Evolutionary conservation across 345 rosid genomes (phyloP).

Genomic region (Eutrema yunnanense): DNA sequence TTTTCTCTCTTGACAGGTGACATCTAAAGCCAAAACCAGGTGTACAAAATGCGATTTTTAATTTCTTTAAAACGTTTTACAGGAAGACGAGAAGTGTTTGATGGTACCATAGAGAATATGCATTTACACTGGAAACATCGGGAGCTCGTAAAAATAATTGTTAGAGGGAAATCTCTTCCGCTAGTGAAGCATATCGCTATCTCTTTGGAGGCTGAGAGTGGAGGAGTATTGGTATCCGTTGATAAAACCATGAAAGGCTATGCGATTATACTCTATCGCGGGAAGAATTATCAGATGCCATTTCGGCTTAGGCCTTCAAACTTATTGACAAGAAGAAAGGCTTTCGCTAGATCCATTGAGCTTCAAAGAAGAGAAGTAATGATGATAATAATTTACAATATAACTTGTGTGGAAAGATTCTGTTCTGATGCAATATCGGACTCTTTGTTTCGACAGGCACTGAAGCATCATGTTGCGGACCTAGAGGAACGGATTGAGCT

Average conservation of each 20-base stretch:
- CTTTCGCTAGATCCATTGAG: conserved; percentile 77
- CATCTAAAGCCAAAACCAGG: background rate
- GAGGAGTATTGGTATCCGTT: conserved; percentile 76
- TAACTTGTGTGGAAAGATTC: background rate
- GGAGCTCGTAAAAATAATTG: conserved; percentile 79
- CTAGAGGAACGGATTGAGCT: conserved; percentile 55
- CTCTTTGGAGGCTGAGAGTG: conserved; percentile 87
- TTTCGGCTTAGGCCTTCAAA: conserved; percentile 51
- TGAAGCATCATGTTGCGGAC: conserved; percentile 67
- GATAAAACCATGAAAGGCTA: conserved; percentile 77
- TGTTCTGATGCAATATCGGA: background rate
- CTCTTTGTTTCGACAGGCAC: conserved; percentile 46
- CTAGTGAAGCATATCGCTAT: conserved; percentile 81
- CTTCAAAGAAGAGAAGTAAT: conserved; percentile 89
- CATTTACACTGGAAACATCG: conserved; percentile 92
- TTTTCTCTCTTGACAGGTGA: conserved; percentile 5
- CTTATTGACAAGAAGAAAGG: conserved; percentile 71
- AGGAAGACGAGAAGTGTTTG: conserved; percentile 80
- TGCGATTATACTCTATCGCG: conserved; percentile 72
- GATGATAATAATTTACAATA: background rate
- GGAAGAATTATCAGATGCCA: conserved; percentile 77
- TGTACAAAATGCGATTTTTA: background rate
- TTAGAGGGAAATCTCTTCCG: conserved; percentile 49
- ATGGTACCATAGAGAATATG: conserved; percentile 87
- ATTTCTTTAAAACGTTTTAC: background rate